Conservation (phyloP, 2,329 filamentous ascomycete species). For the Exophiala viscosa region DNA sequence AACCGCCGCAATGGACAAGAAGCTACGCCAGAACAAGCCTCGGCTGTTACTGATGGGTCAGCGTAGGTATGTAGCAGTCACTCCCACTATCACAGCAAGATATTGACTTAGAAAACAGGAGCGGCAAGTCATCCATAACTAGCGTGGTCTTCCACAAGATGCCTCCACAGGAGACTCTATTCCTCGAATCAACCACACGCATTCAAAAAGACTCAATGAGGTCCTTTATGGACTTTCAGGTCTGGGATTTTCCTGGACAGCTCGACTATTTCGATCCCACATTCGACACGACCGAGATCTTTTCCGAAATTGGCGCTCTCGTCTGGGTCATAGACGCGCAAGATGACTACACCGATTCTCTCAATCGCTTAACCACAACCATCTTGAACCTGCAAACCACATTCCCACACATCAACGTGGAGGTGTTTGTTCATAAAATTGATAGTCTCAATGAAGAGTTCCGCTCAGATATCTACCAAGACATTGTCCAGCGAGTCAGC, state of each 20-base stretch:
- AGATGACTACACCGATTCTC: constrained; percentile 92
- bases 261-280: constrained; percentile 86
- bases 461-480: constrained; percentile 90
- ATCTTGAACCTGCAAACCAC: constrained; percentile 83
- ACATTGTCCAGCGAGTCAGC: constrained; percentile 93
- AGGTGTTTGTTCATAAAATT: constrained; percentile 98
- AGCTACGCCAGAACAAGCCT: constrained; percentile 65
- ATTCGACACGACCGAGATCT: constrained; percentile 81
- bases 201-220: constrained; percentile 95
- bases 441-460: constrained; percentile 97
- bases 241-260: constrained; percentile 96
- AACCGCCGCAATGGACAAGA: constrained; percentile 29
- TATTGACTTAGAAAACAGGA: constrained; percentile 53
- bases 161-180: constrained; percentile 90
- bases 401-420: constrained; percentile 92
- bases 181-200: constrained; percentile 87
- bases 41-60: constrained; percentile 91
- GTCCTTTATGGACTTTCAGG: constrained; percentile 98
- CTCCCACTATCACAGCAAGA: not conserved
- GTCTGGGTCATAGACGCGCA: constrained; percentile 99
- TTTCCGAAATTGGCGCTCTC: constrained; percentile 86
- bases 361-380: constrained; percentile 79
- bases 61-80: constrained; percentile 64
- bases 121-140: constrained; percentile 96
- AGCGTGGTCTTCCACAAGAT: constrained; percentile 99